Base-by-base conservation (phyloP, 1,139 yeast species). In the Geotrichum histeridarum region DNA sequence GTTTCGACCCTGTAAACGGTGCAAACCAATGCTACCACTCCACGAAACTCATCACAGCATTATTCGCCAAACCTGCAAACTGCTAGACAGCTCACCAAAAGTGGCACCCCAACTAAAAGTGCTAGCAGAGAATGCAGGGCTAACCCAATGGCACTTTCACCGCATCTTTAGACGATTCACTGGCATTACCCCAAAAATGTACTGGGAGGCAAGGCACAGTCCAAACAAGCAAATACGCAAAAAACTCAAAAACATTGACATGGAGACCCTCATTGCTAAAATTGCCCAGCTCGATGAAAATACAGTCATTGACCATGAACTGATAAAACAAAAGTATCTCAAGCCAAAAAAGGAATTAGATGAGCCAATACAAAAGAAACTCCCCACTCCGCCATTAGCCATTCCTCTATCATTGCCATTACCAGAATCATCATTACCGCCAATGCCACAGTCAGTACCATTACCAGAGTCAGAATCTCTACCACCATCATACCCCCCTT, bases 81-180 rank as follows among this genome's bases (percentile, higher is more conserved):
- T 49, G 30, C 54, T 54, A 35, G 56, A 48, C 47, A 48, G 51
- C 48, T 48, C 54, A n/a, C 56, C 59, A 32, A 55, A 52, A 18
- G 48, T 42, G 27, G 51, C 54, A 12, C 59, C 60, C 1, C 53
- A 54, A 2, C 52, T 63, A 15, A 55, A 54, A 45, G 56, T 57
- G 15, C 53, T 67, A 33, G 59, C 63, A 27, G 55, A 58, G 36
- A 35, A 48, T 22, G 62, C 57, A 6, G 61, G 64, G 1, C 58
- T 66, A 18, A 64, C 70, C 2, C 64, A 64, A 53, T 67, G 70
- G 69, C 68, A 67, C 18, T 51, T 51, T 42, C 65, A 62, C 51
- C 57, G 71, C 7, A 57, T 63, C 15, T 67, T 67, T 56, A 64
- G 66, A 42, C 59, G 60, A 43, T 66, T 66, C 49, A 62, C 67